Base-by-base conservation (phyloP, 768 basidiomycete species). In the Phlebiopsis gigantea region DNA sequence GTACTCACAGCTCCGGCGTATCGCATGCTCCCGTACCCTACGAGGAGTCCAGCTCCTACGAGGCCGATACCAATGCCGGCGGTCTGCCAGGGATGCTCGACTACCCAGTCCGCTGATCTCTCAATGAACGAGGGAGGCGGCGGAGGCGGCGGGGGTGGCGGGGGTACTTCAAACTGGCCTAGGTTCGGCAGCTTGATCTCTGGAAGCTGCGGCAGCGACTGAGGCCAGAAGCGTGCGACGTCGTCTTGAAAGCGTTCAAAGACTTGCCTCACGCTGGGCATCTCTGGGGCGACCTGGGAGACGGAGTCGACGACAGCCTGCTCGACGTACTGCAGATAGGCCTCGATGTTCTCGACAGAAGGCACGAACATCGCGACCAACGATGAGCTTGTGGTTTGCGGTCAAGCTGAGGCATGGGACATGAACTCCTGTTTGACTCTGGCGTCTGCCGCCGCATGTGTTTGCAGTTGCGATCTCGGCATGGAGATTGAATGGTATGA, bases 161-260 rank as follows among this genome's bases (percentile, higher is more conserved):
- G 83, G 0, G 87, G 88, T 2, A 91, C 79, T 59, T 88, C 81
- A 62, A 90, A 88, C 62, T 83, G 79, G 9, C 87, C 86, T 1
- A 90, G 78, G 31, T 78, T 78, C 17, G 87, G 84, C 46, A 88
- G 71, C 62, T 73, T 79, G 53, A 90, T 76, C 45, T 80, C 78
- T 10, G 76, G 73, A 21, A 80, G 64, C 48, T 71, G 54, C 21
- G 77, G 71, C 12, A 75, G 57, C n/a, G 69, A 68, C 58, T 74
- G 69, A 17, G 87, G 89, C 22, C 91, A 90, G 68, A 88, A 91
- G 56, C 91, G 84, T 46, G 87, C 79, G 59, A 93, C 81, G 65
- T 93, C 90, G 22, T 81, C 70, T 87, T 88, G 91, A 55, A 92
- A 75, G 24, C 83, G 79, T 61, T 87, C 79, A 21, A 85, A 69